These are phyloP conservation scores for Ophiostoma populinum DNA, from an alignment of 2,329 filamentous ascomycete genomes.

Conservation along the genomic window DNA sequence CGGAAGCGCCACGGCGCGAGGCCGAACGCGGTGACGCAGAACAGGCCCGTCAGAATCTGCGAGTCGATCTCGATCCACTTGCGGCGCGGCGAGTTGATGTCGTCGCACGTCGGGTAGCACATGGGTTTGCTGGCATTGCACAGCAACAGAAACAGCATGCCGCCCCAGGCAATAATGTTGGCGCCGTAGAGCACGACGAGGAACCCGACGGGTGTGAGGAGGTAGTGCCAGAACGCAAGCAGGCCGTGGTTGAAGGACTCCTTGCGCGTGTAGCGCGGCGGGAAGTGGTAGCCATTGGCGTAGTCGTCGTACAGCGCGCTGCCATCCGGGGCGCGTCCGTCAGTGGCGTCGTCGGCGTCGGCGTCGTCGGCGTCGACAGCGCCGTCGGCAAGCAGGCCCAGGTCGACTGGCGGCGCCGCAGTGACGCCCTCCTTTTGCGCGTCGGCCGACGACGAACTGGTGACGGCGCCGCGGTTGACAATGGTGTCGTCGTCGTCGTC, in stretches of 20 bases:
- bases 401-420: neutral
- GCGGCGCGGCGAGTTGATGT: conserved; percentile 58
- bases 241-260: conserved; percentile 40
- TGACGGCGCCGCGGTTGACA: neutral
- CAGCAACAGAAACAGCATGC: conserved; percentile 75
- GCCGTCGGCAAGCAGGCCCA: too few species aligned
- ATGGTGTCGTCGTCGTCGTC: neutral
- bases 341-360: neutral
- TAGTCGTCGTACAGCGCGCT: conserved; percentile 20
- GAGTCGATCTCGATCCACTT: conserved; percentile 77
- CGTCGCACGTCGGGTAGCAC: conserved; percentile 52
- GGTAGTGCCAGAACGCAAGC: conserved; percentile 52
- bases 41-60: conserved; percentile 68
- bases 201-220: conserved; percentile 59
- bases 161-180: conserved; percentile 76
- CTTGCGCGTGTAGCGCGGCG: conserved; percentile 40
- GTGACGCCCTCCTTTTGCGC: neutral
- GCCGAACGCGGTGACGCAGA: conserved; percentile 76
- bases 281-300: conserved; percentile 49
- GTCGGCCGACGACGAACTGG: neutral
- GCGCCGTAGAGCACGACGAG: conserved; percentile 62
- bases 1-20: conserved; percentile 72
- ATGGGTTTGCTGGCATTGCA: conserved; percentile 58
- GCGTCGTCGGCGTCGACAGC: neutral
- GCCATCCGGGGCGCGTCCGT: neutral